phyloP scores from a whole-genome alignment of 2,329 filamentous ascomycete genomes.

The Colletotrichum liaoningense region DNA sequence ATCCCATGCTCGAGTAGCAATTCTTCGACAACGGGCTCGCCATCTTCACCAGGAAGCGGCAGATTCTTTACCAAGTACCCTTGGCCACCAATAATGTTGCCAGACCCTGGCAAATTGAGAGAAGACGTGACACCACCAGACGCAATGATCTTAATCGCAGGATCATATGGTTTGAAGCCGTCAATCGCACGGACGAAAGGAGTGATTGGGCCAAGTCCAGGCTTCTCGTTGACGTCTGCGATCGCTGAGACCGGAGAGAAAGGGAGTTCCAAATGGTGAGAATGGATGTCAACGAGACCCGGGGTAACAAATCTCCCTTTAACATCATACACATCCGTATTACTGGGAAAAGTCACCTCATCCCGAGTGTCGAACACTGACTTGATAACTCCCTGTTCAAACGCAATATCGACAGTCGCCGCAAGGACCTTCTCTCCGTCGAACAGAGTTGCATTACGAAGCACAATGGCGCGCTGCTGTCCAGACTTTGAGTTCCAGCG shows the following conservation, averaged over 20 bases:
- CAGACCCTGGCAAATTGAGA: slow-evolving; percentile 54
- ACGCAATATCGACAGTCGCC: slow-evolving; percentile 48
- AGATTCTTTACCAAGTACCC: slow-evolving; percentile 54
- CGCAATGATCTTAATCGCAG: slow-evolving; percentile 49
- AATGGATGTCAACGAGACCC: slow-evolving; percentile 58
- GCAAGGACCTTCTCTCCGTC: slow-evolving; percentile 50
- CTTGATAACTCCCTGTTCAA: slow-evolving; percentile 49
- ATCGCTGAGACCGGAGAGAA: slow-evolving; percentile 48
- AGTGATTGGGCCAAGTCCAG: slow-evolving; percentile 47
- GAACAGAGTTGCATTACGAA: slow-evolving; percentile 55
- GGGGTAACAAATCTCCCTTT: slow-evolving; percentile 54
- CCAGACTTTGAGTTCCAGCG: slow-evolving; percentile 14
- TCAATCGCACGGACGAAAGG: slow-evolving; percentile 45
- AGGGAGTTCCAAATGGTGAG: slow-evolving; percentile 49
- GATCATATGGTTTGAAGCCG: slow-evolving; percentile 53
- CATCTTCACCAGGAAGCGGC: slow-evolving; percentile 44
- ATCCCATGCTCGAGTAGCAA: slow-evolving; percentile 53
- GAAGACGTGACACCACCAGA: slow-evolving; percentile 57
- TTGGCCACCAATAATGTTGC: slow-evolving; percentile 58
- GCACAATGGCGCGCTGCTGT: slow-evolving; percentile 39
- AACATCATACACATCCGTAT: slow-evolving; percentile 42
- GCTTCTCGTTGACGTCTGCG: slow-evolving; percentile 51
- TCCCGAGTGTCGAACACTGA: slow-evolving; percentile 4
- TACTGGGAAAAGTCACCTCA: neutral
- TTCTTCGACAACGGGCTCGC: slow-evolving; percentile 53